These are phyloP conservation scores for Endothia cerciana DNA, from an alignment of 2,329 filamentous ascomycete species.

Conservation along the genomic window DNA sequence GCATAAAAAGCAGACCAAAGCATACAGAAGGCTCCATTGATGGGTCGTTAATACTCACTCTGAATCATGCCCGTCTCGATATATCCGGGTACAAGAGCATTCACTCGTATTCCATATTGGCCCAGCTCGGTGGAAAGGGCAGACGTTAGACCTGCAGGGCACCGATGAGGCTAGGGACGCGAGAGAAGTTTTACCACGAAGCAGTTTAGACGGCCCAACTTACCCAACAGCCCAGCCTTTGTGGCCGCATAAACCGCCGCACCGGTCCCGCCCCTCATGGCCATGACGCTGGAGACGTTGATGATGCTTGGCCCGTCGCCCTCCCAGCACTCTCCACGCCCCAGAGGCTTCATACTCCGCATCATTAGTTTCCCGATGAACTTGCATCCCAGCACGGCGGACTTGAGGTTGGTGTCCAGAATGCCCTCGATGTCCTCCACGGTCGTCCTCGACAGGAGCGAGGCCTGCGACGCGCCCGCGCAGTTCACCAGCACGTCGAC, in stretches of 20 bases:
- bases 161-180: too few species aligned
- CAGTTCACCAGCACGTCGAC: conserved; percentile 74
- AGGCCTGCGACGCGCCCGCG: conserved; percentile 72
- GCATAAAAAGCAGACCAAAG: conserved; percentile 14
- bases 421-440: conserved; percentile 57
- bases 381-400: conserved; percentile 66
- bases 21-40: not conserved
- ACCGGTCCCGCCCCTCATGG: conserved; percentile 68
- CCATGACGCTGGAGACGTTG: conserved; percentile 80
- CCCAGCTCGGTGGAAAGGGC: conserved; percentile 67
- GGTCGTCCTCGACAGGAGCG: conserved; percentile 61
- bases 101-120: conserved; percentile 68
- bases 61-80: conserved; percentile 80
- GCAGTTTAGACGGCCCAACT: conserved; percentile 30
- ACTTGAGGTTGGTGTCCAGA: conserved; percentile 71
- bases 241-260: conserved; percentile 74
- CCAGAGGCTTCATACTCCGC: conserved; percentile 24
- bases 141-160: conserved; percentile 65
- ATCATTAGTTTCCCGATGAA: conserved; percentile 54
- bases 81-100: conserved; percentile 82
- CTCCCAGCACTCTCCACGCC: conserved; percentile 32
- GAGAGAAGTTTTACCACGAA: not conserved
- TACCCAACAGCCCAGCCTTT: conserved; percentile 79
- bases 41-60: conserved; percentile 50
- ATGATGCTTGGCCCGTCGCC: conserved; percentile 63